phyloP scores from a whole-genome alignment of 2,329 filamentous ascomycete species.

The Aplosporella prunicola region DNA sequence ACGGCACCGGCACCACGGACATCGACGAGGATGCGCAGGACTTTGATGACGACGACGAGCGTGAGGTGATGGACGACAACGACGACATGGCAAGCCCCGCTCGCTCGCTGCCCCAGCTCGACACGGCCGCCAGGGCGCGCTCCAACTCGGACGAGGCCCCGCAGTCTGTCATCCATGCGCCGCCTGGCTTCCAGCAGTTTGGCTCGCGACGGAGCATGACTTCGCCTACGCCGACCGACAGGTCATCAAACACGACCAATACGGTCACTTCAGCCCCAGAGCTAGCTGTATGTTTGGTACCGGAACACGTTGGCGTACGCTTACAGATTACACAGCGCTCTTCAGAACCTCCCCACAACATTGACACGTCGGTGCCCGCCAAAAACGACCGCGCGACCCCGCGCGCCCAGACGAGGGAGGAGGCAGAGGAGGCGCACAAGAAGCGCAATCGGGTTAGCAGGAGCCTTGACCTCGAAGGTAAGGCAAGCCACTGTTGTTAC shows the following conservation, averaged over 20 bases:
- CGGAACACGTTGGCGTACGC: too few species aligned
- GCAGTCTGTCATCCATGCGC: slow-evolving; percentile 84
- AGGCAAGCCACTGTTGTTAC: background rate
- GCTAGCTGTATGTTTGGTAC: background rate
- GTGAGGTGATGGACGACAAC: slow-evolving; percentile 24
- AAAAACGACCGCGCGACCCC: slow-evolving; percentile 65
- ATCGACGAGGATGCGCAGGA: slow-evolving; percentile 73
- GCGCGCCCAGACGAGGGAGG: slow-evolving; percentile 70
- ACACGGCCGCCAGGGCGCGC: slow-evolving; percentile 33
- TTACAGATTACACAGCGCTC: too few species aligned
- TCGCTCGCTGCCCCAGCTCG: slow-evolving; percentile 33
- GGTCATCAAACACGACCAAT: slow-evolving; percentile 27
- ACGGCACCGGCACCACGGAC: slow-evolving; percentile 68
- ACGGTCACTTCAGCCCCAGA: background rate
- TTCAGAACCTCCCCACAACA: slow-evolving; percentile 32
- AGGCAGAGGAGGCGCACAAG: slow-evolving; percentile 52
- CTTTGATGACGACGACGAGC: slow-evolving; percentile 32
- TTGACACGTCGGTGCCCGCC: slow-evolving; percentile 65
- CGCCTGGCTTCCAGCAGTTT: slow-evolving; percentile 73
- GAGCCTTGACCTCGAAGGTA: slow-evolving; percentile 75
- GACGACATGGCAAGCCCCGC: slow-evolving; percentile 28
- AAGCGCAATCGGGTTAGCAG: slow-evolving; percentile 53
- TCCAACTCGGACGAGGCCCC: slow-evolving; percentile 65
- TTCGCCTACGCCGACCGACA: slow-evolving; percentile 11
- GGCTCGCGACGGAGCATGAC: too few species aligned